Evolutionary conservation across 1,139 yeast species (phyloP).

Genomic region (Yamadazyma spencermartinsiae): DNA sequence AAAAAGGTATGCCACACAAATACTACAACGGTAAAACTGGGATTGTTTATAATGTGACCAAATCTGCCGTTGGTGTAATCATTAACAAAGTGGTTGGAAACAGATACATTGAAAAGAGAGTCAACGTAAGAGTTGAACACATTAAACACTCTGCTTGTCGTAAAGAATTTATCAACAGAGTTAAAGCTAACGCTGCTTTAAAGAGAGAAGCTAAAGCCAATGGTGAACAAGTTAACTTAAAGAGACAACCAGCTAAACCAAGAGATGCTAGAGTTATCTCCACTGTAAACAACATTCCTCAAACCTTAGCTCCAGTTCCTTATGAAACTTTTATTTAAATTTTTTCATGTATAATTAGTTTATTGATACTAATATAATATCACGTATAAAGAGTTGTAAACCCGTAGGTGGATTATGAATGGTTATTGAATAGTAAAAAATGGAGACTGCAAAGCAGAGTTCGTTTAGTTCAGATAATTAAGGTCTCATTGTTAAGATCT

Average conservation of each 20-base stretch:
- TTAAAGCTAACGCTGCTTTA: constrained; percentile 92
- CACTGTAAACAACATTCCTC: constrained; percentile 80
- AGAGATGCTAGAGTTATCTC: constrained; percentile 87
- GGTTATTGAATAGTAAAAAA: too few species aligned
- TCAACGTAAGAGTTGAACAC: constrained; percentile 98
- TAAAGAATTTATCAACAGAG: constrained; percentile 98
- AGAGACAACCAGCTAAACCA: constrained; percentile 99
- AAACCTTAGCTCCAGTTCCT: constrained; percentile 83
- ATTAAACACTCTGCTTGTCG: constrained; percentile 99
- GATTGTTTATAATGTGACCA: constrained; percentile 98
- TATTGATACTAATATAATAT: constrained; percentile 15
- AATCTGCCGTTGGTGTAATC: constrained; percentile 96
- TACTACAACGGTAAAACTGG: constrained; percentile 99
- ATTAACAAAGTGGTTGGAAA: constrained; percentile 97
- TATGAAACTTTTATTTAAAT: constrained; percentile 16
- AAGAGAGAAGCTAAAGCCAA: constrained; percentile 92
- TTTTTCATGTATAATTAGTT: constrained; percentile 18
- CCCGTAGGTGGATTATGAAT: constrained; percentile 4
- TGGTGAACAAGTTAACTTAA: constrained; percentile 88
- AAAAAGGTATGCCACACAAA: constrained; percentile 99
- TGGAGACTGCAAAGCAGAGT: too few species aligned
- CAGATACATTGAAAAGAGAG: constrained; percentile 99
- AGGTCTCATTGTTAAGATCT: too few species aligned
- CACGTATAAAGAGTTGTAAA: constrained; percentile 5
- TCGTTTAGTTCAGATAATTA: background rate